A percentile compares a stretch with the other conserved stretches of the same genome.
Conservation (phyloP, 139 green algal genomes). For the Chlorella sorokiniana region DNA sequence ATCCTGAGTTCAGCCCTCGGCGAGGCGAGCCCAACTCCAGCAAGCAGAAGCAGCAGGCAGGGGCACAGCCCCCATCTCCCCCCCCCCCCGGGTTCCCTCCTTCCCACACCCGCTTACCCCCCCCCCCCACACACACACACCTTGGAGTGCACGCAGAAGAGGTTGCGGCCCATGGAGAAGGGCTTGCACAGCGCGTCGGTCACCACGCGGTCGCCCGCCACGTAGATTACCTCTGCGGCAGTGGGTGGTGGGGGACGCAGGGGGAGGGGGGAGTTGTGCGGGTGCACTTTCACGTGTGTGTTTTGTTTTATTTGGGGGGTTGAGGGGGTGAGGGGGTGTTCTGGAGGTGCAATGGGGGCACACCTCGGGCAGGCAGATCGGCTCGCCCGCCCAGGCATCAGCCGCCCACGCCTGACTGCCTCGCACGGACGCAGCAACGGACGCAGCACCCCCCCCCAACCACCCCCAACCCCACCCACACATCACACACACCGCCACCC, state of each 20-base stretch:
- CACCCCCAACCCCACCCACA: background rate
- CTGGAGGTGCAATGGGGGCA: too few relatives aligned
- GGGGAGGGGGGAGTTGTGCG: too few relatives aligned
- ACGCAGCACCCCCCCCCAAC: background rate
- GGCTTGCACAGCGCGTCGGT: slow-evolving; percentile 96
- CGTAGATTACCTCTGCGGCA: slow-evolving; percentile 79
- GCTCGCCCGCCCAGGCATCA: background rate
- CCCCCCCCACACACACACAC: background rate
- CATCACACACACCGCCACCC: background rate
- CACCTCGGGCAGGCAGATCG: too few relatives aligned
- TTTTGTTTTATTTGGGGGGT: background rate
- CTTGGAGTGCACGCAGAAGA: slow-evolving; percentile 99
- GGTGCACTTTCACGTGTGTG: too few relatives aligned
- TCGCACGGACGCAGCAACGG: background rate
- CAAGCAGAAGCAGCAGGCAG: too few relatives aligned
- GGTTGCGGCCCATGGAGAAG: slow-evolving; percentile 99
- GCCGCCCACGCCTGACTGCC: background rate
- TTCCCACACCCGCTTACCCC: too few relatives aligned
- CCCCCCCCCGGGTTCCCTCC: background rate
- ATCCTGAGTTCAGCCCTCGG: too few relatives aligned
- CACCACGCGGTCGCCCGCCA: slow-evolving; percentile 91
- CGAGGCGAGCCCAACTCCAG: too few relatives aligned
- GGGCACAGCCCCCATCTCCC: too few relatives aligned
- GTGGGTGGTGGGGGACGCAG: background rate
- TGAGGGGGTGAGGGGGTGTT: background rate